Percentiles rank a stretch among this genome's conserved stretches.
Conservation (phyloP, 768 basidiomycete genomes). For the Udeniomyces megalosporus region DNA sequence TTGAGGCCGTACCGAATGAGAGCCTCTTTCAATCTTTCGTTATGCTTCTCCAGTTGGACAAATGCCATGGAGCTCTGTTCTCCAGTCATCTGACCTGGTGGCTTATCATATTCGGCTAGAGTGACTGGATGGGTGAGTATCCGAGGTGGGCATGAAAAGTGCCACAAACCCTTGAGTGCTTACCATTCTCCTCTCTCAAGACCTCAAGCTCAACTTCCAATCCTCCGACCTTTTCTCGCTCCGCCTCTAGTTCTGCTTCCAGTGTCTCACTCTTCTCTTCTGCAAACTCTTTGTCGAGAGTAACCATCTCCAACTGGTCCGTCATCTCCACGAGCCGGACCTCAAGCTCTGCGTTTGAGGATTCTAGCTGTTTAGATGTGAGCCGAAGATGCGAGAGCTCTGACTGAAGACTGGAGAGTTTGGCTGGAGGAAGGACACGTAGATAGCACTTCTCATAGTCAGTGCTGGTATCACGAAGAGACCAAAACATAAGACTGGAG, state of each 20-base stretch:
- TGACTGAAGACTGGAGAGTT: conserved; percentile 61
- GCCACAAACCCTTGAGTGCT: no score
- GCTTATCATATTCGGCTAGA: conserved; percentile 28
- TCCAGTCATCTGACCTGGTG: conserved; percentile 18
- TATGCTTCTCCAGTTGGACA: conserved; percentile 88
- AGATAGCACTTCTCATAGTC: background rate
- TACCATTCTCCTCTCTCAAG: conserved; percentile 43
- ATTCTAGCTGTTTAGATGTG: conserved; percentile 51
- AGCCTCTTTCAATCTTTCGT: conserved; percentile 87
- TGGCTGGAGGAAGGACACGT: conserved; percentile 34
- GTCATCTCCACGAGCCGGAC: conserved; percentile 55
- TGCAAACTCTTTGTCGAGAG: conserved; percentile 90
- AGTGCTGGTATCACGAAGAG: background rate
- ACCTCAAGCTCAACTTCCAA: conserved; percentile 71
- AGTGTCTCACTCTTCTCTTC: conserved; percentile 77
- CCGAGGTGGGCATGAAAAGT: background rate
- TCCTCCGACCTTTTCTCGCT: conserved; percentile 60
- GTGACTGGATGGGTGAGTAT: background rate
- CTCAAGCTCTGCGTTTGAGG: conserved; percentile 60
- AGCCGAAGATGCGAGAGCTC: conserved; percentile 62
- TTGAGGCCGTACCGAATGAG: conserved; percentile 30
- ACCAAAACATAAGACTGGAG: background rate
- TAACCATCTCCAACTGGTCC: conserved; percentile 86
- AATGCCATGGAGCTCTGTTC: conserved; percentile 40
- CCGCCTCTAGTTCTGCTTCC: conserved; percentile 58